Conservation (phyloP, 768 basidiomycete genomes). For the Tylopilus sp. region DNA sequence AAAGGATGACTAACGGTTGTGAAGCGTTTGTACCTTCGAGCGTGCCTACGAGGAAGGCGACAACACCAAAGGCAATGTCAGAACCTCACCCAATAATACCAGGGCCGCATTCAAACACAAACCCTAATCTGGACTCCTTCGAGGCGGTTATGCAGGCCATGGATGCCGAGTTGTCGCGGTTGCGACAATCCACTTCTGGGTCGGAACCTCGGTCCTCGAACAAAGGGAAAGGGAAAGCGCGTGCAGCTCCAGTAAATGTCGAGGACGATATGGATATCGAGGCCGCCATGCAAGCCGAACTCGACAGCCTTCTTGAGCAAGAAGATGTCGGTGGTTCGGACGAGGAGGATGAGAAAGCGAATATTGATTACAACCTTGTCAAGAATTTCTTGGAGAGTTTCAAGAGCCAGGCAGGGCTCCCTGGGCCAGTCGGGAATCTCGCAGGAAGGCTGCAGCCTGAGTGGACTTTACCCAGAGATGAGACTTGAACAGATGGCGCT, state of each 20-base stretch:
- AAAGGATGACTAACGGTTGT: slow-evolving; percentile 6
- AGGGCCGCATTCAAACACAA: slow-evolving; percentile 42
- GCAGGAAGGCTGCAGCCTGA: slow-evolving; percentile 79
- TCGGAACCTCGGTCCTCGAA: slow-evolving; percentile 25
- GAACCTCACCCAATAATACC: slow-evolving; percentile 23
- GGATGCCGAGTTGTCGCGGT: slow-evolving; percentile 73
- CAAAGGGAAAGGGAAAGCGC: slow-evolving; percentile 45
- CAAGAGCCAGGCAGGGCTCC: slow-evolving; percentile 83
- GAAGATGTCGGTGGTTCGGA: slow-evolving; percentile 47
- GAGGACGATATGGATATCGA: slow-evolving; percentile 69
- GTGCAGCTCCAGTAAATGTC: slow-evolving; percentile 32
- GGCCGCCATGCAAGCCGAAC: slow-evolving; percentile 86
- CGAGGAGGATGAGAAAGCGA: slow-evolving; percentile 45
- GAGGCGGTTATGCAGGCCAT: slow-evolving; percentile 96
- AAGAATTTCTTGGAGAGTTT: slow-evolving; percentile 97
- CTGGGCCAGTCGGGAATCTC: slow-evolving; percentile 89
- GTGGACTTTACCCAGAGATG: slow-evolving; percentile 73
- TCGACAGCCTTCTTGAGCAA: slow-evolving; percentile 58
- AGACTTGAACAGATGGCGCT: slow-evolving; percentile 28
- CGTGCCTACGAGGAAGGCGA: slow-evolving; percentile 7
- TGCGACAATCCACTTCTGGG: slow-evolving; percentile 29
- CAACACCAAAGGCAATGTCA: slow-evolving; percentile 5
- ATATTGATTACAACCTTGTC: slow-evolving; percentile 85
- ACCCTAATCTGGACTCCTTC: slow-evolving; percentile 84
- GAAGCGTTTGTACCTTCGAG: slow-evolving; percentile 58